Conservation (phyloP, 1,284 basidiomycete genomes). For the Rhodotorula sp. region DNA sequence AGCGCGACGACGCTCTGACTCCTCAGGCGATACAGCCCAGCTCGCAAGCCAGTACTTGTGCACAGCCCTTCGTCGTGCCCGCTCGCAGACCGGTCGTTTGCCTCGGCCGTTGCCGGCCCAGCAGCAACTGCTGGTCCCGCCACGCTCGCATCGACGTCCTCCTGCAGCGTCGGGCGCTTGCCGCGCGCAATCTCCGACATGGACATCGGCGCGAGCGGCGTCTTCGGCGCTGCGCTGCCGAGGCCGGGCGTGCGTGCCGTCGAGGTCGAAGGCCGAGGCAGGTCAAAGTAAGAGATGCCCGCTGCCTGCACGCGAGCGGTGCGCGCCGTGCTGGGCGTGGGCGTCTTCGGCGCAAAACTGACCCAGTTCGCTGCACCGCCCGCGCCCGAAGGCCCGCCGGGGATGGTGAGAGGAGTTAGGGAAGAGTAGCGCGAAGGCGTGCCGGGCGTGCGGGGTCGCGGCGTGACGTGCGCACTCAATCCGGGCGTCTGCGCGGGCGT, state of each 20-base stretch:
- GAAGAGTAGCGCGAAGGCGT: not conserved
- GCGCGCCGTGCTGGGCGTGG: slow-evolving; percentile 35
- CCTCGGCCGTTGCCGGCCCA: not conserved
- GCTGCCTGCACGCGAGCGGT: slow-evolving; percentile 27
- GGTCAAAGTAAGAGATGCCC: slow-evolving; percentile 42
- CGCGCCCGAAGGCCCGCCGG: not conserved
- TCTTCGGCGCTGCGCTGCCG: slow-evolving; percentile 25
- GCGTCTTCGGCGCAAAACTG: slow-evolving; percentile 39
- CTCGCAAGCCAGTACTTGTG: not conserved
- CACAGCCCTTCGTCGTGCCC: not conserved
- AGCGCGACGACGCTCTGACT: slow-evolving; percentile 31
- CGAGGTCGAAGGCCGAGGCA: slow-evolving; percentile 25
- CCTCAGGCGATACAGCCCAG: slow-evolving; percentile 20
- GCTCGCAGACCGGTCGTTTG: not conserved
- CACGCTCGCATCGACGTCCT: slow-evolving; percentile 12
- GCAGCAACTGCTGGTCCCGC: not conserved
- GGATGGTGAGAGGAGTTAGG: not conserved
- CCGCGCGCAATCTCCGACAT: slow-evolving; percentile 31
- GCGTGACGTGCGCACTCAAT: not conserved
- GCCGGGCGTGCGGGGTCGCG: slow-evolving; percentile 2
- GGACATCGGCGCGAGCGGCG: slow-evolving; percentile 34
- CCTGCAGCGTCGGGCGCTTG: slow-evolving; percentile 28
- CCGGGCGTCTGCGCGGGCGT: slow-evolving; percentile 20
- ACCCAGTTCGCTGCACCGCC: slow-evolving; percentile 28
- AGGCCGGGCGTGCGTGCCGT: slow-evolving; percentile 10